These are phyloP conservation scores for Cutaneotrichosporon mucoides DNA, from an alignment of 1,284 basidiomycete genomes.

Conservation along the genomic window DNA sequence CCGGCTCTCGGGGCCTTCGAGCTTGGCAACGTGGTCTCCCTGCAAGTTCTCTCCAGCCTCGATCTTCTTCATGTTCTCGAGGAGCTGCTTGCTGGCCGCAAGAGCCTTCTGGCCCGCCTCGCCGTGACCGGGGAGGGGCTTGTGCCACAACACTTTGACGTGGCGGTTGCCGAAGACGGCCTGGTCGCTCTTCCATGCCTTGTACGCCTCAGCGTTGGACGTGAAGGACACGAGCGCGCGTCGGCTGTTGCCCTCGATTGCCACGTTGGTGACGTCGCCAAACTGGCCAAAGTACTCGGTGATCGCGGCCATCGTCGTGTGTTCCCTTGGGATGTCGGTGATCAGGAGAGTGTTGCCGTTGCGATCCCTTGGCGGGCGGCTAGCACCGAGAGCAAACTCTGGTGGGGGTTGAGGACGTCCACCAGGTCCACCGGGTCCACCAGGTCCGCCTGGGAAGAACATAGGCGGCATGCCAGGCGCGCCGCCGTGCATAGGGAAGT, in stretches of 20 bases:
- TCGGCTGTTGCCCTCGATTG: conserved; percentile 70
- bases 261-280: conserved; percentile 88
- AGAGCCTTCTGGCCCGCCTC: conserved; percentile 68
- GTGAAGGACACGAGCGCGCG: conserved; percentile 80
- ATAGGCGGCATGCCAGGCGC: conserved; percentile 25
- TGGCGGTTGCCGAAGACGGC: conserved; percentile 94
- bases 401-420: neutral
- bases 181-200: conserved; percentile 87
- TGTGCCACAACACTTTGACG: conserved; percentile 91
- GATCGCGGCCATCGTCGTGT: conserved; percentile 70
- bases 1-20: conserved; percentile 35
- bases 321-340: conserved; percentile 85
- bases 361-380: conserved; percentile 49
- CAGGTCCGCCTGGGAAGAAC: conserved; percentile 16
- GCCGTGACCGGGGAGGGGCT: conserved; percentile 81
- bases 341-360: conserved; percentile 83
- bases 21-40: conserved; percentile 26
- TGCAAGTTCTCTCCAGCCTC: conserved; percentile 31
- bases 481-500: conserved; percentile 6
- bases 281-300: conserved; percentile 89
- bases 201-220: conserved; percentile 76
- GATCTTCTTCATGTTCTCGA: conserved; percentile 58
- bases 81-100: conserved; percentile 67
- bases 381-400: conserved; percentile 17
- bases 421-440: conserved; percentile 1